Conservation (phyloP, 1,139 yeast genomes). For the Saccharomyces hybrid region DNA sequence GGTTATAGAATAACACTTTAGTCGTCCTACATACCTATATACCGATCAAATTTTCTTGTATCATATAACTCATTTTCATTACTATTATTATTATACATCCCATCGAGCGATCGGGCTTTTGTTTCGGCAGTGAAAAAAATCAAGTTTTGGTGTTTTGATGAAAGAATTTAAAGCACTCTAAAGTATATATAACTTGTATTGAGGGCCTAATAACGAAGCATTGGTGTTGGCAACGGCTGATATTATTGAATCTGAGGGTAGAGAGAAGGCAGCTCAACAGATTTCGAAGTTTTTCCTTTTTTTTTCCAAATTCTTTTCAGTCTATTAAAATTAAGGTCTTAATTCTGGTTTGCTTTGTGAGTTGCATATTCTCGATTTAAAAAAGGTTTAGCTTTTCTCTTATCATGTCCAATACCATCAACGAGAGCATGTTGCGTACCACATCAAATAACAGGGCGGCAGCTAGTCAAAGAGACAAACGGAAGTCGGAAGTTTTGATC, state of each 20-base stretch:
- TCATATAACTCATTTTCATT: neutral
- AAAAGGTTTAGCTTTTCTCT: neutral
- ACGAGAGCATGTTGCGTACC: neutral
- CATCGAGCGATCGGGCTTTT: neutral
- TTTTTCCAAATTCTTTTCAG: neutral
- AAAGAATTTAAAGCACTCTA: neutral
- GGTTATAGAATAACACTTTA: neutral
- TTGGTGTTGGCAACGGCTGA: neutral
- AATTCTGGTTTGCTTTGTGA: neutral
- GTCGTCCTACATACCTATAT: neutral
- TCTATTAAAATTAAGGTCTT: neutral
- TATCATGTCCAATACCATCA: neutral
- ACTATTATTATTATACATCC: neutral
- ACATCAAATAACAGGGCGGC: neutral
- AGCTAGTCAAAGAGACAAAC: slow-evolving; percentile 13
- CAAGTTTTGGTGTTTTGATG: neutral
- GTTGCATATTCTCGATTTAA: neutral
- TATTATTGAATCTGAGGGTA: neutral
- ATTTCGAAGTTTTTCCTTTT: neutral
- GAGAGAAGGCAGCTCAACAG: neutral
- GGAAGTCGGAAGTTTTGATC: slow-evolving; percentile 27
- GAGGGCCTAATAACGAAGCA: neutral
- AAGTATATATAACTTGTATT: neutral
- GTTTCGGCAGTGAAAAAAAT: neutral
- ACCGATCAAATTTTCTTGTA: neutral